phyloP scores from a whole-genome alignment of 106 monocot genomes.

The Agapanthus africanus region DNA sequence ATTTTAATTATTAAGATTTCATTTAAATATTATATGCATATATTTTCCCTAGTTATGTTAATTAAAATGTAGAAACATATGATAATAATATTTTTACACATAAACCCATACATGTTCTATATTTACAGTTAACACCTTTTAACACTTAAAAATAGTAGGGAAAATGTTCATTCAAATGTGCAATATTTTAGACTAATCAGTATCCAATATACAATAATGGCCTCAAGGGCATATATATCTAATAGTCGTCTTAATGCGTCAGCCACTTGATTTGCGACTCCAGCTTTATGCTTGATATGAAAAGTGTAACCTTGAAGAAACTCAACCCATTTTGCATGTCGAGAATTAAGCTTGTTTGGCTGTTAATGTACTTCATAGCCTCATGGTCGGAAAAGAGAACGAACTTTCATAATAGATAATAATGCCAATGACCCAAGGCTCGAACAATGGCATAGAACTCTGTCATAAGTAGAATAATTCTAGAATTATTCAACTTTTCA shows the following conservation, averaged over 20 bases:
- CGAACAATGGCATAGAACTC: slow-evolving; percentile 7
- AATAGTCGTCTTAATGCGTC: background rate
- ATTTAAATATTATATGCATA: too few species aligned
- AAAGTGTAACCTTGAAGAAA: background rate
- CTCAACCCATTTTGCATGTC: background rate
- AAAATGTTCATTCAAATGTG: too few species aligned
- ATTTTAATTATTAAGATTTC: too few species aligned
- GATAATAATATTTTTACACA: too few species aligned
- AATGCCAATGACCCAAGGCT: background rate
- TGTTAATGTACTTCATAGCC: background rate
- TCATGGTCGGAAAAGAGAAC: background rate
- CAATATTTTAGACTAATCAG: too few species aligned
- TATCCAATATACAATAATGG: too few species aligned
- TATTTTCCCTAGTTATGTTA: too few species aligned
- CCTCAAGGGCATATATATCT: too few species aligned
- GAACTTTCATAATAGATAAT: background rate
- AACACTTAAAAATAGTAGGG: too few species aligned
- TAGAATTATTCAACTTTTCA: background rate
- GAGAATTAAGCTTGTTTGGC: background rate
- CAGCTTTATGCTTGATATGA: background rate
- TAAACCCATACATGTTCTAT: too few species aligned
- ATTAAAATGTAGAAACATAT: too few species aligned
- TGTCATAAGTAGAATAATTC: background rate
- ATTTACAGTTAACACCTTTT: too few species aligned
- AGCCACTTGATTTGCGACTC: background rate